Percentiles rank a stretch among this genome's conserved stretches.
phyloP scores from a whole-genome alignment of 768 basidiomycete species.

The Leccinum incarnatum region DNA sequence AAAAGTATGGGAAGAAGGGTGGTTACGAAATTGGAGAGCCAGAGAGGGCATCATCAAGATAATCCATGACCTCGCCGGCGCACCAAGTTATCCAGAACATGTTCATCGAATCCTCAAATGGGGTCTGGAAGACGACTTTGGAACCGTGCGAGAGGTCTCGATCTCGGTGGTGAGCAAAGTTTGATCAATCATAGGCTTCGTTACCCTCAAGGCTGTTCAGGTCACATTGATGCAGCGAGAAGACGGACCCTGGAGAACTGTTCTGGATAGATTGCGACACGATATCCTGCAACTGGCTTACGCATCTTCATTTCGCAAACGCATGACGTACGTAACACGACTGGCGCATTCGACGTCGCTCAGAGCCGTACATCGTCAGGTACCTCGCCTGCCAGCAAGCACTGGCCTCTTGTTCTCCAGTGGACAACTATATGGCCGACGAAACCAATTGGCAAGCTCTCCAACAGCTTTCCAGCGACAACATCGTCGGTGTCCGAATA shows the following conservation, averaged over 20 bases:
- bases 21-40: conserved; percentile 76
- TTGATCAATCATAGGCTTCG: conserved; percentile 7
- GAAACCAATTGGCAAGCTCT: conserved; percentile 51
- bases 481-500: conserved; percentile 81
- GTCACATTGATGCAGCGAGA: conserved; percentile 46
- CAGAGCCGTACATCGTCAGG: conserved; percentile 37
- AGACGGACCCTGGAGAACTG: conserved; percentile 35
- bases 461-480: conserved; percentile 56
- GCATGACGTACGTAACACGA: conserved; percentile 62
- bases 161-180: conserved; percentile 53
- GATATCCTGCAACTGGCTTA: conserved; percentile 45
- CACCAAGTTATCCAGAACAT: conserved; percentile 40
- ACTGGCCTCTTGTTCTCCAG: conserved; percentile 40
- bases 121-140: conserved; percentile 73
- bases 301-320: conserved; percentile 51
- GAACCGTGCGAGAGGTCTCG: conserved; percentile 82
- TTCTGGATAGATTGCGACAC: conserved; percentile 37
- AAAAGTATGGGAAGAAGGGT: conserved; percentile 54
- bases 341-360: conserved; percentile 12
- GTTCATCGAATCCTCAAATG: conserved; percentile 54
- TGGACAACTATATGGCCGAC: conserved; percentile 38
- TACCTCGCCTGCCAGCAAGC: conserved; percentile 74
- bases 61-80: conserved; percentile 50
- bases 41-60: conserved; percentile 64
- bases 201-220: conserved; percentile 32